Conservation (phyloP, 2,329 filamentous ascomycete genomes). For the Botrytis paeoniae region DNA sequence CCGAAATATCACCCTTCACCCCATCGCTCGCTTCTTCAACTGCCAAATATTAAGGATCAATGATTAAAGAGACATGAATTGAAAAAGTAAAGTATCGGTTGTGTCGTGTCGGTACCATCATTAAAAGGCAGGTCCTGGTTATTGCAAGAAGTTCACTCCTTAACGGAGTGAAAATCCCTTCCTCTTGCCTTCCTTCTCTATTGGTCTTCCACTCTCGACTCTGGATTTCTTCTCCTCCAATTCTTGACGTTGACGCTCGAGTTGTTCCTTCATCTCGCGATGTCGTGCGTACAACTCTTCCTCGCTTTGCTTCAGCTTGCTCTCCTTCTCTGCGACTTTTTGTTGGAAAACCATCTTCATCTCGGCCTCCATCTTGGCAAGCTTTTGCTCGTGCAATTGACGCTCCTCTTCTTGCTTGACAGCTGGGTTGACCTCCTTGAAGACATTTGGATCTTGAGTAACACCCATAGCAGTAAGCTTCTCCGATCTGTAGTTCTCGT, state of each 20-base stretch:
- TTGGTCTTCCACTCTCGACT: conserved; percentile 88
- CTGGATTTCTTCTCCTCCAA: conserved; percentile 98
- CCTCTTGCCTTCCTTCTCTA: conserved; percentile 98
- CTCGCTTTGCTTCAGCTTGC: conserved; percentile 98
- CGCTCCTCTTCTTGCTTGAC: conserved; percentile 99
- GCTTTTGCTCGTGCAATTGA: conserved; percentile 96
- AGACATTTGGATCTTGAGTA: conserved; percentile 95
- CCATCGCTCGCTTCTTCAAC: conserved; percentile 10
- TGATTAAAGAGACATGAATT: conserved; percentile 23
- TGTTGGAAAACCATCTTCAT: conserved; percentile 99
- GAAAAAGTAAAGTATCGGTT: conserved; percentile 20
- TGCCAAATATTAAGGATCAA: conserved; percentile 22
- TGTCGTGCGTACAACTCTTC: conserved; percentile 97
- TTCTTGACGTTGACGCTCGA: conserved; percentile 90
- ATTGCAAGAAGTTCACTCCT: conserved; percentile 33
- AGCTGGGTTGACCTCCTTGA: conserved; percentile 99
- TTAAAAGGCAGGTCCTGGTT: conserved; percentile 14
- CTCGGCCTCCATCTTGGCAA: conserved; percentile 99
- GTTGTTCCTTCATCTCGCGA: conserved; percentile 99
- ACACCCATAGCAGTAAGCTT: conserved; percentile 99
- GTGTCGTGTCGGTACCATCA: conserved; percentile 18
- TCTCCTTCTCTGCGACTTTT: conserved; percentile 99
- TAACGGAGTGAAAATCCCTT: conserved; percentile 99
- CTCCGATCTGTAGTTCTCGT: conserved; percentile 99
- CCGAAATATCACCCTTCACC: conserved; percentile 7